Conservation (phyloP, 257 asterid genomes). For the Salvia rosmarinus region DNA sequence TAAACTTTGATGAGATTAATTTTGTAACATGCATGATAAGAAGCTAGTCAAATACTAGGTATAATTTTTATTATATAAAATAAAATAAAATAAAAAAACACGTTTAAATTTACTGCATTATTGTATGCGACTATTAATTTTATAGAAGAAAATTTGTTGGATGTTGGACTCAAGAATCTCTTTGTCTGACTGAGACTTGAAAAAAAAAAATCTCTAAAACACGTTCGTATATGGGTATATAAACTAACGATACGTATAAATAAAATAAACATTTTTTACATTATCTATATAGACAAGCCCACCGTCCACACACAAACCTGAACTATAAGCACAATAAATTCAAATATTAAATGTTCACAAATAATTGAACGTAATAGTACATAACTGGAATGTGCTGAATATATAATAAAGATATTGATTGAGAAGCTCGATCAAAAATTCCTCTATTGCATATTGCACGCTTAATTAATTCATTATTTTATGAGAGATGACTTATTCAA, state of each 20-base stretch:
- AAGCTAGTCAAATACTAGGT: not conserved
- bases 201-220: not conserved
- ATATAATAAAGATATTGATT: not conserved
- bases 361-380: not conserved
- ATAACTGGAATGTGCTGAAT: slow-evolving; percentile 4
- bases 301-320: not conserved
- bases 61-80: not conserved
- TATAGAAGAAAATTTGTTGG: not conserved
- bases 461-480: too few species aligned
- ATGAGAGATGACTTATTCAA: too few species aligned
- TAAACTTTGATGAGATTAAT: too few species aligned
- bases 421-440: not conserved
- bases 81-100: not conserved
- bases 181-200: not conserved
- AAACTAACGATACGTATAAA: too few species aligned
- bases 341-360: not conserved
- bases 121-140: not conserved
- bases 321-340: not conserved
- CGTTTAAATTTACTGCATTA: not conserved
- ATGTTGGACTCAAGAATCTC: not conserved
- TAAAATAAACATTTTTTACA: not conserved
- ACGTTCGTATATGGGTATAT: not conserved
- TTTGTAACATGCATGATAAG: not conserved
- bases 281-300: not conserved
- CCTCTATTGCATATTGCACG: not conserved